Conservation (phyloP, 169 alveolate genomes). For the Besnoitia besnoiti region DNA sequence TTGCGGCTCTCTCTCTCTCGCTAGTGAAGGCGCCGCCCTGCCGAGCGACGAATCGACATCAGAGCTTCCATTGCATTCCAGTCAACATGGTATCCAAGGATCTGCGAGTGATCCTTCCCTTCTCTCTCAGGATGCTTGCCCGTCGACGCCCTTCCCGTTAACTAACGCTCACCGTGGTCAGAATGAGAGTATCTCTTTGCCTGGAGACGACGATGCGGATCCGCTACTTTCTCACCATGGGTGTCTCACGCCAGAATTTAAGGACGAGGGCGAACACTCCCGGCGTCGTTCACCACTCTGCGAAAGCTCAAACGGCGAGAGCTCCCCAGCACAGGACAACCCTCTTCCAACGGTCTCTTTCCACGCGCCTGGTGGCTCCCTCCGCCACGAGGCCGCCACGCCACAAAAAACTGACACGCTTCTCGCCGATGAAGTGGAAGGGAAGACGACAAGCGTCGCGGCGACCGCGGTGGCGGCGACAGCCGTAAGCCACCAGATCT, state of each 20-base stretch:
- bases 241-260: background rate
- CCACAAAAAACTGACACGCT: background rate
- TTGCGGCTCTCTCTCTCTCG: background rate
- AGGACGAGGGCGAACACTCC: background rate
- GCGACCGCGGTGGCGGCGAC: slow-evolving; percentile 31
- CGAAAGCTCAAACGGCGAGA: background rate
- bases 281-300: background rate
- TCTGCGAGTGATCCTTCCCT: background rate
- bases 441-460: background rate
- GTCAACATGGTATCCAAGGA: background rate
- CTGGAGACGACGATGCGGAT: background rate
- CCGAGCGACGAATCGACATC: background rate
- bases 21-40: background rate
- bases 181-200: background rate
- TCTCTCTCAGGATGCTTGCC: background rate
- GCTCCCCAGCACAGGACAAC: background rate
- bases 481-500: slow-evolving; percentile 18
- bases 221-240: background rate
- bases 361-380: background rate
- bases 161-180: no score
- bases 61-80: background rate
- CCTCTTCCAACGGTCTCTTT: background rate
- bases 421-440: background rate
- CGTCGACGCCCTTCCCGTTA: background rate
- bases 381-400: background rate